phyloP scores from a whole-genome alignment of 2,329 filamentous ascomycete species.

The Epichloe baconii region DNA sequence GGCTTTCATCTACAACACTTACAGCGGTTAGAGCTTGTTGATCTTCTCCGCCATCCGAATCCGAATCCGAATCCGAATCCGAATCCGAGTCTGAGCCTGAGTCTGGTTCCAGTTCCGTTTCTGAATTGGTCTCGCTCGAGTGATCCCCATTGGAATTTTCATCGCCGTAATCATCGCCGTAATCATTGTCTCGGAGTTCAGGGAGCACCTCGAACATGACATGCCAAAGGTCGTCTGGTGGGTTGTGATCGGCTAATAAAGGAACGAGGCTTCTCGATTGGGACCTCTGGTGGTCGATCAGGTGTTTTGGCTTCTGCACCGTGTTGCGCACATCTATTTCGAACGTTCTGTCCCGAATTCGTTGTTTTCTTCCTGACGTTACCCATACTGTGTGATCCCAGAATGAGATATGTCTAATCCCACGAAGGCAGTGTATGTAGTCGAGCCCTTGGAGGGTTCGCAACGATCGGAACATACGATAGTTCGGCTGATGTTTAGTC shows the following conservation, averaged over 20 bases:
- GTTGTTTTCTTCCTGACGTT: neutral
- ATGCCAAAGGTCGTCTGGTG: constrained; percentile 6
- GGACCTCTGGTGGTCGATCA: constrained; percentile 3
- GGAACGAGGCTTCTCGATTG: constrained; percentile 11
- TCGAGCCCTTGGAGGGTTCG: constrained; percentile 31
- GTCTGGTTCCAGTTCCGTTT: neutral
- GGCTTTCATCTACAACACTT: neutral
- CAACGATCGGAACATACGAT: constrained; percentile 22
- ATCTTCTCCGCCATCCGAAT: neutral
- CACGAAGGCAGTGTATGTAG: constrained; percentile 29
- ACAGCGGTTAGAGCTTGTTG: neutral
- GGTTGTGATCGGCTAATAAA: constrained; percentile 6
- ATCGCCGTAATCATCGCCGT: neutral
- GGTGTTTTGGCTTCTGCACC: constrained; percentile 11
- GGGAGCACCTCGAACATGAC: neutral
- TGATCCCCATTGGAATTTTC: neutral
- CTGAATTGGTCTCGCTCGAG: neutral
- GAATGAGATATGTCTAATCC: constrained; percentile 26
- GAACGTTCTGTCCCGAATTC: constrained; percentile 19
- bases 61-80: neutral
- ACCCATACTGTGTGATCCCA: constrained; percentile 25
- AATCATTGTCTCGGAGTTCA: neutral
- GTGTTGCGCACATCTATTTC: constrained; percentile 14
- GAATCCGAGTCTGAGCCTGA: neutral
- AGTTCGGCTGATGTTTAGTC: constrained; percentile 28